Conservation (phyloP, 176 grass and related monocot genomes). For the Cenchrus purpureus region DNA sequence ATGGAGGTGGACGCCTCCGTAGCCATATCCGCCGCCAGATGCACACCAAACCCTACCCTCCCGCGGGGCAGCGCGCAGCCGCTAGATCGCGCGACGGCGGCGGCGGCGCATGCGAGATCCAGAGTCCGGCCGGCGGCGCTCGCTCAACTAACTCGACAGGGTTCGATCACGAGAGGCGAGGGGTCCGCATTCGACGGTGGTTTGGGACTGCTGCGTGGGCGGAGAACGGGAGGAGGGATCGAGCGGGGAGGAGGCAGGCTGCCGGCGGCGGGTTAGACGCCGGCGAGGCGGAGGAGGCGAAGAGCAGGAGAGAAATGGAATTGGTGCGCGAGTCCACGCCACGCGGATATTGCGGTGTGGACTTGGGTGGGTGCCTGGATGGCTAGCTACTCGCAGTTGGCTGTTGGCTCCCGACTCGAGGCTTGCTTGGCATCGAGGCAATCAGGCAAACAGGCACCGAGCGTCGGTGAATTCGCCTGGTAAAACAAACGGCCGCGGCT, state of each 20-base stretch:
- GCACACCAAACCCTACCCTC: not conserved
- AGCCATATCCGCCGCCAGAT: conserved; percentile 27
- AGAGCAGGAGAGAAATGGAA: not conserved
- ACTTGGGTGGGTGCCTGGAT: conserved; percentile 17
- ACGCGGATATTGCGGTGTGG: conserved; percentile 38
- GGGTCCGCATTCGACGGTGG: conserved; percentile 34
- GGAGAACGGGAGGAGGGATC: conserved; percentile 19
- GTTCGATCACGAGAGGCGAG: not conserved
- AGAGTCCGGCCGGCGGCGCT: not conserved
- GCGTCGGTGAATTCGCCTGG: conserved; percentile 25
- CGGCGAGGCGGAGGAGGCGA: conserved; percentile 37
- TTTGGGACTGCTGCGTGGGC: not conserved
- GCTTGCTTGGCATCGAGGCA: conserved; percentile 39
- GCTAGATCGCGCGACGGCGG: conserved; percentile 43
- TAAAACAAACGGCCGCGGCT: not conserved
- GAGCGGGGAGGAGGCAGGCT: not conserved
- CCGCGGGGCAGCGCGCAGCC: conserved; percentile 15
- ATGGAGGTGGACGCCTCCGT: conserved; percentile 47
- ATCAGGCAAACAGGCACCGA: not conserved
- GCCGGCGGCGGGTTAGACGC: conserved; percentile 17
- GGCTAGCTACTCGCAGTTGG: not conserved
- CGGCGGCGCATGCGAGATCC: conserved; percentile 62
- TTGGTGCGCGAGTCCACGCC: conserved; percentile 41
- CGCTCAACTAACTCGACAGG: not conserved
- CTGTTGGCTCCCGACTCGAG: conserved; percentile 19